phyloP scores from a whole-genome alignment of 2,329 filamentous ascomycete species.

The Colletotrichum paranaense region DNA sequence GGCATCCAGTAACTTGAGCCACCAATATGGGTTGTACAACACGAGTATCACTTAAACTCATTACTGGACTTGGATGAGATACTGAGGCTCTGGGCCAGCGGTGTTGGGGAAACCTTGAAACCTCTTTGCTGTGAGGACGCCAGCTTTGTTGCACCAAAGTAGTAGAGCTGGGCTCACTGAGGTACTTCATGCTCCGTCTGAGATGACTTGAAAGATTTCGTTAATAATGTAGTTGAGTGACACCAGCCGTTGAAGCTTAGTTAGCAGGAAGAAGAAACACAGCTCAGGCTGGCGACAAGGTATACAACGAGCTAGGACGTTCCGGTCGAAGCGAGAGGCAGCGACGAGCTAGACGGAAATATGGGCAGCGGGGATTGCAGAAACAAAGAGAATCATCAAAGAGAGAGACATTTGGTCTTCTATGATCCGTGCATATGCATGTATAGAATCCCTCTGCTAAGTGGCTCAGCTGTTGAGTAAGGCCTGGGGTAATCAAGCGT shows the following conservation, averaged over 20 bases:
- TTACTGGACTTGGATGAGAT: neutral
- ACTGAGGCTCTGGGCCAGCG: conserved; percentile 15
- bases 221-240: neutral
- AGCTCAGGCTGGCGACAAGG: neutral
- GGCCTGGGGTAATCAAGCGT: neutral
- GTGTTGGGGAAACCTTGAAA: neutral
- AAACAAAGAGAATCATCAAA: neutral
- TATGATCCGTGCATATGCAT: conserved; percentile 16
- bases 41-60: neutral
- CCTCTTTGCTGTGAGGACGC: neutral
- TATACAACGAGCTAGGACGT: conserved; percentile 3
- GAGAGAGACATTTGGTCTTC: neutral
- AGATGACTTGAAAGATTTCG: too few species aligned
- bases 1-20: neutral
- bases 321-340: conserved; percentile 12
- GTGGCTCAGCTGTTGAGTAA: neutral
- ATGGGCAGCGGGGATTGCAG: neutral
- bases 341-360: conserved; percentile 8
- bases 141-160: neutral
- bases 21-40: neutral
- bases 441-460: neutral
- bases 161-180: neutral
- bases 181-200: neutral
- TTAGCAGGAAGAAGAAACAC: neutral
- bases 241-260: neutral